Evolutionary conservation across 2,329 filamentous ascomycete genomes (phyloP).

Genomic region (Domatiomyces globalis): DNA sequence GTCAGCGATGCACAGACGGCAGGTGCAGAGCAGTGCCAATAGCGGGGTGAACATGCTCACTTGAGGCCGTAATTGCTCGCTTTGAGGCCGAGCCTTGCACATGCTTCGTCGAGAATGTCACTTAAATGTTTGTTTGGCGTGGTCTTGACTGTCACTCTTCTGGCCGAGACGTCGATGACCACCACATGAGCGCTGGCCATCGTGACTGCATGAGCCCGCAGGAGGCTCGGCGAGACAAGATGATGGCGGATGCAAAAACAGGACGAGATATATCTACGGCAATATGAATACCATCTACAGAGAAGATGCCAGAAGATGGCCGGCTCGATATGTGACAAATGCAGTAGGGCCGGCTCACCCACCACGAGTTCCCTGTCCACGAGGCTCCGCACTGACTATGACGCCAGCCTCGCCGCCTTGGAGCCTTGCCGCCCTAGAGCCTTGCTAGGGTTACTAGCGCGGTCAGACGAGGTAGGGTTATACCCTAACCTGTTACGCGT

Average conservation of each 20-base stretch:
- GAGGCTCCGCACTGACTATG: background rate
- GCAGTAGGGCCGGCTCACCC: background rate
- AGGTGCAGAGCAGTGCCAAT: too few relatives aligned
- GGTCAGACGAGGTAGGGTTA: background rate
- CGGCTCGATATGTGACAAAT: background rate
- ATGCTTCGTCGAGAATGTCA: slow-evolving; percentile 78
- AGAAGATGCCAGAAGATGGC: background rate
- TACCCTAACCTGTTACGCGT: background rate
- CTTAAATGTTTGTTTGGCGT: slow-evolving; percentile 65
- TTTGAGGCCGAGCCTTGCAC: slow-evolving; percentile 60
- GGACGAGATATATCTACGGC: background rate
- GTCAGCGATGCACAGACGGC: background rate
- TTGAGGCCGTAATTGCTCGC: slow-evolving; percentile 68
- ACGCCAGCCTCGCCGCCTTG: background rate
- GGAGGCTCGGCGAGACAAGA: slow-evolving; percentile 1
- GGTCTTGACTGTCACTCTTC: slow-evolving; percentile 69
- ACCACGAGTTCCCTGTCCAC: background rate
- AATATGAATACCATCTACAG: background rate
- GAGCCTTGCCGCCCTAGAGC: background rate
- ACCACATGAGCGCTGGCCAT: slow-evolving; percentile 76
- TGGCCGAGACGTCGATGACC: slow-evolving; percentile 67
- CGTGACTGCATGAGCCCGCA: slow-evolving; percentile 15
- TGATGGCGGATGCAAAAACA: background rate
- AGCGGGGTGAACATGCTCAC: slow-evolving; percentile 32
- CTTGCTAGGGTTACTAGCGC: too few relatives aligned